Evolutionary conservation across 495 filamentous ascomycete genomes (phyloP).

Genomic region (Schizothecium vesticola): DNA sequence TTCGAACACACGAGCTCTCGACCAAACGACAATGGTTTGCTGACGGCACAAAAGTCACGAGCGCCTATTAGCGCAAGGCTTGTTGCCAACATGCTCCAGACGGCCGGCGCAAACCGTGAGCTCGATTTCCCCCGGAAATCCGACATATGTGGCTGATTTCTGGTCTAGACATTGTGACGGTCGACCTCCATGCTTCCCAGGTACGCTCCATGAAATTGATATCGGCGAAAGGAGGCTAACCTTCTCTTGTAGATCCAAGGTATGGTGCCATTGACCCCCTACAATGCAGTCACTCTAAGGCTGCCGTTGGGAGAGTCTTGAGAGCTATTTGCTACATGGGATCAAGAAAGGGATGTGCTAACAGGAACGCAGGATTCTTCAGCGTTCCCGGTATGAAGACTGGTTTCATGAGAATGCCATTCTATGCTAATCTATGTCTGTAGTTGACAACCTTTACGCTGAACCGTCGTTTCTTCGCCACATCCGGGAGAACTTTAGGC

Average conservation of each 20-base stretch:
- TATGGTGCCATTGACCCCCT: not conserved
- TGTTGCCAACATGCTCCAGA: constrained; percentile 97
- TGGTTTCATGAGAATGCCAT: not conserved
- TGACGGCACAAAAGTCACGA: constrained; percentile 31
- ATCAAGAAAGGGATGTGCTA: not conserved
- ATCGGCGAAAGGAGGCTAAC: not conserved
- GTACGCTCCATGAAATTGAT: constrained; percentile 1
- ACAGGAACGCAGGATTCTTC: constrained; percentile 78
- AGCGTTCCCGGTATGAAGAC: constrained; percentile 72
- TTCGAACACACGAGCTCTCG: not conserved
- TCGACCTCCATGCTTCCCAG: constrained; percentile 78
- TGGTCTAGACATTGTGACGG: constrained; percentile 74
- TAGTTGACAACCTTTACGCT: constrained; percentile 83
- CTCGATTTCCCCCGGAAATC: not conserved
- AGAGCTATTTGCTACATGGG: no score
- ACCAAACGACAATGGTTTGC: not conserved
- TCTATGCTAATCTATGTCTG: not conserved
- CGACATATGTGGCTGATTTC: constrained; percentile 52
- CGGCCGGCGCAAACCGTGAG: constrained; percentile 76
- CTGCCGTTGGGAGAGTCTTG: not conserved
- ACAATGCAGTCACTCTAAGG: not conserved
- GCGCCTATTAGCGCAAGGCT: constrained; percentile 88
- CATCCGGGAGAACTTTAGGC: constrained; percentile 80
- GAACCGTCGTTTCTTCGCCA: constrained; percentile 88
- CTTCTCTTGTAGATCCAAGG: constrained; percentile 14